These are phyloP conservation scores for Monarda citriodora DNA, from an alignment of 305 asterid species.

Conservation along the genomic window DNA sequence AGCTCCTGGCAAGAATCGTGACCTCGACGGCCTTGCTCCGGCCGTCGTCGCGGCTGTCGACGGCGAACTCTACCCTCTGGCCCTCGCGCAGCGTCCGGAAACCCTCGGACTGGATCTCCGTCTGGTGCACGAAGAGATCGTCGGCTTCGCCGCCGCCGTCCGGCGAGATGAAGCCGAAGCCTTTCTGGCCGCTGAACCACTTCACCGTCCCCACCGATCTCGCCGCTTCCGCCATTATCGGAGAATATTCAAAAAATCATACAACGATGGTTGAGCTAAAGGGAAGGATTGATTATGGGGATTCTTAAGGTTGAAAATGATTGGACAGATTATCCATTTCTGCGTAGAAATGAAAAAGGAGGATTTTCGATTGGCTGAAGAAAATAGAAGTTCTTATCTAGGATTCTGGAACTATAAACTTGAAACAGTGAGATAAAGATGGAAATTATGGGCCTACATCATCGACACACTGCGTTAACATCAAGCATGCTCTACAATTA, in stretches of 20 bases:
- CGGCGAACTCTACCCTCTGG: constrained; percentile 47
- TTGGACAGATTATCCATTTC: constrained; percentile 27
- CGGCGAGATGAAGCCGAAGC: constrained; percentile 58
- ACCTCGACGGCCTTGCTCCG: constrained; percentile 59
- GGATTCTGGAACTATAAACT: background rate
- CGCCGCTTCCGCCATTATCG: constrained; percentile 37
- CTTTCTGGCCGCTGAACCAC: constrained; percentile 70
- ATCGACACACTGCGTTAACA: constrained; percentile 27
- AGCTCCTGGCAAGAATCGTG: constrained; percentile 25
- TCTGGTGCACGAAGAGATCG: constrained; percentile 64
- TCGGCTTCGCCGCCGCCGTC: constrained; percentile 56
- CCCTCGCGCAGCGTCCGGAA: constrained; percentile 62
- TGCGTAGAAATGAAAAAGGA: background rate
- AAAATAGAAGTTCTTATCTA: constrained; percentile 7
- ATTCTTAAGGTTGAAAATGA: constrained; percentile 35
- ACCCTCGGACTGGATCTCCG: constrained; percentile 61
- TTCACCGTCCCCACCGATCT: constrained; percentile 49
- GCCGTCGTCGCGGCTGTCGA: constrained; percentile 47
- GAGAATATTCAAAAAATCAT: background rate
- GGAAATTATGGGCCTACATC: constrained; percentile 13
- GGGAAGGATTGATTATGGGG: constrained; percentile 14
- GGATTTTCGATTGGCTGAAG: constrained; percentile 19
- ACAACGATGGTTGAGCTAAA: background rate
- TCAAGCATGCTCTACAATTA: constrained; percentile 22
- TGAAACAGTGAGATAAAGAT: background rate